These are phyloP conservation scores for Candida orba DNA, from an alignment of 805 yeast genomes.

Conservation along the genomic window DNA sequence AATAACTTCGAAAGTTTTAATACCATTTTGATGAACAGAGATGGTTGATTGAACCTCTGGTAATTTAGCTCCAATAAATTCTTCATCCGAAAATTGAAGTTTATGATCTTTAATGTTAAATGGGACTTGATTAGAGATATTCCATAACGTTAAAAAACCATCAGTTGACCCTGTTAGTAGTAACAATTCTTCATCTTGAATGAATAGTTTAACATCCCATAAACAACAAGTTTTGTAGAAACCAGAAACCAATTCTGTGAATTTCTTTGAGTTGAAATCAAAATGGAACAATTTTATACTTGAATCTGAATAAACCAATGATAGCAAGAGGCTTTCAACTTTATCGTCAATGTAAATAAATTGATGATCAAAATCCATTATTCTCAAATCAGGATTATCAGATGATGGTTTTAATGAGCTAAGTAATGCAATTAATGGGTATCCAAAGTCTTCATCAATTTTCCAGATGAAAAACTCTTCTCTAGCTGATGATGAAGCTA, in stretches of 20 bases:
- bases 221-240: constrained; percentile 72
- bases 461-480: constrained; percentile 88
- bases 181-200: constrained; percentile 23
- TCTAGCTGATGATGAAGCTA: constrained; percentile 66
- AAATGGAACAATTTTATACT: constrained; percentile 59
- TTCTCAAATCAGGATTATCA: constrained; percentile 72
- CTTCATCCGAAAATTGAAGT: constrained; percentile 2
- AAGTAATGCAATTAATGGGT: constrained; percentile 41
- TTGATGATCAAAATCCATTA: constrained; percentile 72
- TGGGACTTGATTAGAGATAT: constrained; percentile 30
- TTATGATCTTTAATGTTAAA: constrained; percentile 10
- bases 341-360: constrained; percentile 27
- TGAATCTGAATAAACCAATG: constrained; percentile 83
- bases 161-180: constrained; percentile 71
- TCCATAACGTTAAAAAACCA: constrained; percentile 66
- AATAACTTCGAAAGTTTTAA: constrained; percentile 49
- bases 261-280: constrained; percentile 28
- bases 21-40: constrained; percentile 77
- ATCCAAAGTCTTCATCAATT: constrained; percentile 30
- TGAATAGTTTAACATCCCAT: constrained; percentile 48
- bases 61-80: constrained; percentile 6
- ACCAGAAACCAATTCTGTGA: constrained; percentile 39
- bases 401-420: constrained; percentile 50
- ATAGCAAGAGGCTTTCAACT: constrained; percentile 42
- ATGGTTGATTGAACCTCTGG: constrained; percentile 32